Evolutionary conservation across 2,329 filamentous ascomycete species (phyloP).

Genomic region (Stenocarpella maydis): DNA sequence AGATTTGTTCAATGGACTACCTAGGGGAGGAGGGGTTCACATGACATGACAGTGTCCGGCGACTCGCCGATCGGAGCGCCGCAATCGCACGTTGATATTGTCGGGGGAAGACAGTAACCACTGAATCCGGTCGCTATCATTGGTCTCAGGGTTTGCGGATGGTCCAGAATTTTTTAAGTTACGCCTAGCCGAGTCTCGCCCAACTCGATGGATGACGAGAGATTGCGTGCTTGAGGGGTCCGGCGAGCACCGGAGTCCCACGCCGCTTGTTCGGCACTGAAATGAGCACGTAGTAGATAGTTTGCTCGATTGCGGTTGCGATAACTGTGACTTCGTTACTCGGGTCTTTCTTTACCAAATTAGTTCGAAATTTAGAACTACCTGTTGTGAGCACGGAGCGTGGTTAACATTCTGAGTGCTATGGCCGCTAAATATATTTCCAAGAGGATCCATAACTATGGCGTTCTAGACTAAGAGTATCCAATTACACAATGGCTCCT

Average conservation of each 20-base stretch:
- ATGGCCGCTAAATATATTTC: too few relatives aligned
- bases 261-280: neutral
- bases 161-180: constrained; percentile 3
- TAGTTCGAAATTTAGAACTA: neutral
- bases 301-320: neutral
- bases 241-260: constrained; percentile 20
- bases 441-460: too few relatives aligned
- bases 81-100: constrained; percentile 6
- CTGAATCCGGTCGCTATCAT: neutral
- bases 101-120: neutral
- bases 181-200: neutral
- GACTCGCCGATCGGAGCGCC: neutral
- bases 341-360: neutral
- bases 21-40: constrained; percentile 7
- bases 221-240: constrained; percentile 21
- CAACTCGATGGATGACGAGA: constrained; percentile 15
- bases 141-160: neutral
- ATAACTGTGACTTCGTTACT: too few relatives aligned
- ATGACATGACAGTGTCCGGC: neutral
- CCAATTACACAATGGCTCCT: constrained; percentile 53
- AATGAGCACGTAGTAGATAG: neutral
- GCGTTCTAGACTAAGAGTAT: too few relatives aligned
- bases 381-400: neutral
- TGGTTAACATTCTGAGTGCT: neutral
- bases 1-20: neutral